Evolutionary conservation across 164 flowering plant genomes (phyloP).

Genomic region (Pachysandra terminalis): DNA sequence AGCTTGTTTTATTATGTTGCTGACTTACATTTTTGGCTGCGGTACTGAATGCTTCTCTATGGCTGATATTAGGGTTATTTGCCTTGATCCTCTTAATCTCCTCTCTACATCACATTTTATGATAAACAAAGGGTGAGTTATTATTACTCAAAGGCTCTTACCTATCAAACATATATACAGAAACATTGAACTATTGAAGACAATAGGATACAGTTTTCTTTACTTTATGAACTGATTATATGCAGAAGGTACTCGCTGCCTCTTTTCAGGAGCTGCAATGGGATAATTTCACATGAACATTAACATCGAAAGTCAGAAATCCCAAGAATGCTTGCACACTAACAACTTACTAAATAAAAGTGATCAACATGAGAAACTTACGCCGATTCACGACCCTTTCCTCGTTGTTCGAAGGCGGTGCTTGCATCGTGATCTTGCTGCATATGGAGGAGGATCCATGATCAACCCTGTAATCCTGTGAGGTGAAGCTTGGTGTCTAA

Average conservation of each 20-base stretch:
- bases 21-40: slow-evolving; percentile 67
- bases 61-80: slow-evolving; percentile 82
- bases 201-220: slow-evolving; percentile 2
- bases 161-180: background rate
- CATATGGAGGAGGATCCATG: slow-evolving; percentile 58
- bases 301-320: background rate
- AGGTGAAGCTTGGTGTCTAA: slow-evolving; percentile 35
- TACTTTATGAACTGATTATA: slow-evolving; percentile 96
- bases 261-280: slow-evolving; percentile 84
- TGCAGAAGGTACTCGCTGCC: slow-evolving; percentile 93
- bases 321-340: no score
- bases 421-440: slow-evolving; percentile 40
- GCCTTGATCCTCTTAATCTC: slow-evolving; percentile 97
- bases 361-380: slow-evolving; percentile 25
- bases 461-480: slow-evolving; percentile 39
- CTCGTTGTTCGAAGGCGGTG: slow-evolving; percentile 27
- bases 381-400: slow-evolving; percentile 62
- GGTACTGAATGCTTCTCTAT: slow-evolving; percentile 63
- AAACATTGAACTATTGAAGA: background rate
- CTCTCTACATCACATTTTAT: slow-evolving; percentile 40
- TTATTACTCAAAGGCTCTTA: background rate
- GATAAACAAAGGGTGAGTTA: background rate
- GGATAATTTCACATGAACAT: background rate
- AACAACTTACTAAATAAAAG: background rate
- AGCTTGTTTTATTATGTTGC: background rate